Evolutionary conservation across 2,329 filamentous ascomycete genomes (phyloP).

Genomic region (Pseudopithomyces maydicus): DNA sequence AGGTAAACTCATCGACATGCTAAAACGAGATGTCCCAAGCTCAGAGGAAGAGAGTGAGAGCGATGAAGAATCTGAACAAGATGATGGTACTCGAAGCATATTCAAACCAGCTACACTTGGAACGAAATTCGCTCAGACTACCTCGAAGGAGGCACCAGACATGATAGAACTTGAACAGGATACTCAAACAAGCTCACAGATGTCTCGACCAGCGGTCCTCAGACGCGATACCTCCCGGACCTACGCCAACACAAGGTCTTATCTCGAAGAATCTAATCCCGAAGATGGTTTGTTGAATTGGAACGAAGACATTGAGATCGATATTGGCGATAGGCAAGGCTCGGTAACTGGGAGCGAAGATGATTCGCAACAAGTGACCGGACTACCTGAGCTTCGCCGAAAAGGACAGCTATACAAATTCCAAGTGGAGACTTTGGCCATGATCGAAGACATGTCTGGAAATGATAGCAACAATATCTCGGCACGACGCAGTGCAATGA

Average conservation of each 20-base stretch:
- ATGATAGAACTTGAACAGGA: conserved; percentile 28
- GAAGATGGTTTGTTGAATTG: conserved; percentile 45
- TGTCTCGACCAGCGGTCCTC: conserved; percentile 27
- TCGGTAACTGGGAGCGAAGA: conserved; percentile 53
- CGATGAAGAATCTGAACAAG: conserved; percentile 23
- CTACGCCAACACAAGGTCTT: conserved; percentile 64
- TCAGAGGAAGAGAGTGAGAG: conserved; percentile 31
- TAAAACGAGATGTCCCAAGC: conserved; percentile 30
- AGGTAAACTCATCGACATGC: conserved; percentile 36
- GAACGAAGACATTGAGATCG: conserved; percentile 26
- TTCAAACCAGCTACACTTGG: background rate
- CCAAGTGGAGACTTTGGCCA: conserved; percentile 58
- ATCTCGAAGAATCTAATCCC: conserved; percentile 58
- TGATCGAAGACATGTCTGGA: conserved; percentile 65
- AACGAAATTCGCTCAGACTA: background rate
- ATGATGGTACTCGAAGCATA: conserved; percentile 5
- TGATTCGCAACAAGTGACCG: conserved; percentile 52
- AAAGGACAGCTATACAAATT: conserved; percentile 63
- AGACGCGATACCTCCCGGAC: conserved; percentile 52
- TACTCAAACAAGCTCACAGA: conserved; percentile 27
- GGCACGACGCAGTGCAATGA: conserved; percentile 57
- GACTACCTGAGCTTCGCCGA: conserved; percentile 66
- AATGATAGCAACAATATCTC: conserved; percentile 49
- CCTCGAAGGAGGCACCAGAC: conserved; percentile 5
- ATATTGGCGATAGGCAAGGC: conserved; percentile 20